Conservation (phyloP, 2,329 filamentous ascomycete species). For the Fusarium mundagurra region DNA sequence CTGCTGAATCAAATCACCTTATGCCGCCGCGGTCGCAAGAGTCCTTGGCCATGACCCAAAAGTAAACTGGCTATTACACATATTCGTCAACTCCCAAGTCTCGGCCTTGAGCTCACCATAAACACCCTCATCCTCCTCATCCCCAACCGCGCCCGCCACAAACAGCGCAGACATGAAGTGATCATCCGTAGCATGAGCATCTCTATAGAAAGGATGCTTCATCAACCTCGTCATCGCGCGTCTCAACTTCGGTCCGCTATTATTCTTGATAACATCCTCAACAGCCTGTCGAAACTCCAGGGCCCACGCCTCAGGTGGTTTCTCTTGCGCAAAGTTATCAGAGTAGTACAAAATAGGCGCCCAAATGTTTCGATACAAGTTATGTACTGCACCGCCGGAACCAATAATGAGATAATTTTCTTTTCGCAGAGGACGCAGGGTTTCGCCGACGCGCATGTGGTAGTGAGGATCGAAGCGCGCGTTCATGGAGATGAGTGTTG, state of each 20-base stretch:
- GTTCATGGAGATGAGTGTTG: constrained; percentile 54
- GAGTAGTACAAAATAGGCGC: constrained; percentile 63
- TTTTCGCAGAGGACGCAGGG: constrained; percentile 8
- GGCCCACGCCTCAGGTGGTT: constrained; percentile 56
- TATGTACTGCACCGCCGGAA: constrained; percentile 72
- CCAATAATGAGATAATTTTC: constrained; percentile 62
- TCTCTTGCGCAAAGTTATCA: constrained; percentile 23
- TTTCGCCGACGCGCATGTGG: constrained; percentile 34
- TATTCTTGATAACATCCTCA: constrained; percentile 62
- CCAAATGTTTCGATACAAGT: constrained; percentile 75
- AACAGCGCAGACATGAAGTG: constrained; percentile 75
- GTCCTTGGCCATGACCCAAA: constrained; percentile 50
- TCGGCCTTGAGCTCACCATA: constrained; percentile 62
- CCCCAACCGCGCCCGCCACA: constrained; percentile 65
- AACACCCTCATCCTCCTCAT: constrained; percentile 55
- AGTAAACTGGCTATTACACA: constrained; percentile 70
- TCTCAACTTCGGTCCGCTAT: constrained; percentile 58
- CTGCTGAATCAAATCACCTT: background rate
- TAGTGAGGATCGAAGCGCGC: constrained; percentile 39
- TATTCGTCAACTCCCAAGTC: constrained; percentile 73
- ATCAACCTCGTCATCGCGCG: constrained; percentile 69
- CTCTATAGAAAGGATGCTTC: constrained; percentile 73
- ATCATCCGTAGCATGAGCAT: constrained; percentile 76
- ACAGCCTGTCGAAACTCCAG: constrained; percentile 73
- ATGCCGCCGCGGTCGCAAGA: background rate